Conservation (phyloP, 176 grass and related monocot genomes). For the Hsuehochloa calcarea region DNA sequence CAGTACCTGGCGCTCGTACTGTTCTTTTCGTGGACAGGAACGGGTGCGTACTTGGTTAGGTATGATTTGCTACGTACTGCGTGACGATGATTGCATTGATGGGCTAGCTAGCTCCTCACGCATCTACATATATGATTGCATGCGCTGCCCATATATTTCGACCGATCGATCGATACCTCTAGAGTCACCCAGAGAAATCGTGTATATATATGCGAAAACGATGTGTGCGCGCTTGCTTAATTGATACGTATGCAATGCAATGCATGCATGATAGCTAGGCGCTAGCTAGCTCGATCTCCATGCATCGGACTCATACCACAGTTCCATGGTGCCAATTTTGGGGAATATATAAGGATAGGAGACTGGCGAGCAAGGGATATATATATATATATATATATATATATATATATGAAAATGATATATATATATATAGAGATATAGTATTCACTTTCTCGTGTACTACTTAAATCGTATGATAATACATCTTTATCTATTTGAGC, state of each 20-base stretch:
- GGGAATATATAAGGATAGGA: too few species aligned
- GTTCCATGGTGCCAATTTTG: background rate
- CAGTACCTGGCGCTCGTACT: background rate
- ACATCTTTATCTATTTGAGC: too few species aligned
- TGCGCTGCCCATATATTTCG: background rate
- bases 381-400: too few species aligned
- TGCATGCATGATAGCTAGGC: background rate
- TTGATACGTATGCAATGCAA: background rate
- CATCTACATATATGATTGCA: background rate
- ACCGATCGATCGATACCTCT: background rate
- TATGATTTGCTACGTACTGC: background rate
- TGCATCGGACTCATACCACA: background rate
- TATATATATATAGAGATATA: too few species aligned
- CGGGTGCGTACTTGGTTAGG: background rate
- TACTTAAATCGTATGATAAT: too few species aligned
- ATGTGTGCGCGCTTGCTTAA: background rate
- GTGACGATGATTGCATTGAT: background rate
- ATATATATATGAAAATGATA: too few species aligned
- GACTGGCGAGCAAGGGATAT: too few species aligned
- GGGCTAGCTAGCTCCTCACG: background rate
- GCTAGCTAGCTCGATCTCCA: background rate
- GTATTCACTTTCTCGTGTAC: too few species aligned
- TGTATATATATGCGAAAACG: background rate
- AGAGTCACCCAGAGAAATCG: slow-evolving; percentile 4
- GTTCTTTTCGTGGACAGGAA: slow-evolving; percentile 27